phyloP scores from a whole-genome alignment of 2,329 filamentous ascomycete species.

The Ceratocystis ficicola region DNA sequence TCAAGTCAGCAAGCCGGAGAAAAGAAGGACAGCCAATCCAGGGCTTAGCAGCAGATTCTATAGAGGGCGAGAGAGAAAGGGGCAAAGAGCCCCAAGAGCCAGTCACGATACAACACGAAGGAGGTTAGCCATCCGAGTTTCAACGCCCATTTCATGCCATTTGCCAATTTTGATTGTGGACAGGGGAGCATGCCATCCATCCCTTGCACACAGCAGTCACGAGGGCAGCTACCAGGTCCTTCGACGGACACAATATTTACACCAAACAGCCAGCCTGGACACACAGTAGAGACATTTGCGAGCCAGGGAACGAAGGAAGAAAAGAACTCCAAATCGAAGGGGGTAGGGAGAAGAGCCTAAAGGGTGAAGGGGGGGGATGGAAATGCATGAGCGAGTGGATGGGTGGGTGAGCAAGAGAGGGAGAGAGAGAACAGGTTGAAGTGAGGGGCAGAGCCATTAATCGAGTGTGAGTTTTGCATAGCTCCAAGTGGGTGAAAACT shows the following conservation, averaged over 20 bases:
- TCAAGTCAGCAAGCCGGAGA: neutral
- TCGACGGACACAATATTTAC: neutral
- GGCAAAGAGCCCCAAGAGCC: too few relatives aligned
- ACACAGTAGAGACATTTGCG: neutral
- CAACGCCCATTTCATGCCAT: neutral
- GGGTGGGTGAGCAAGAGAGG: neutral
- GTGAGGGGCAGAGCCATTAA: neutral
- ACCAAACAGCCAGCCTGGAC: neutral
- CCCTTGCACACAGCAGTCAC: neutral
- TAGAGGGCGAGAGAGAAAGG: too few relatives aligned
- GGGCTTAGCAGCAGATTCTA: too few relatives aligned
- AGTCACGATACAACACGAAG: too few relatives aligned
- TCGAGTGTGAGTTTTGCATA: too few relatives aligned
- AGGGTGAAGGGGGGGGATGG: neutral
- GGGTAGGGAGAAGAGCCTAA: neutral
- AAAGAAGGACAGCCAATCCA: neutral
- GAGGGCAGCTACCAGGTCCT: neutral
- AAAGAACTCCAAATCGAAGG: neutral
- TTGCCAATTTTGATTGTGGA: neutral
- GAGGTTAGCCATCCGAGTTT: too few relatives aligned
- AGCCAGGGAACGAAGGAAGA: neutral
- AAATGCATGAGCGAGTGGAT: too few relatives aligned
- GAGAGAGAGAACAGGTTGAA: neutral
- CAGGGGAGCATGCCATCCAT: neutral
- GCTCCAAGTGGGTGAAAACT: neutral